These are phyloP conservation scores for Podila minutissima DNA, from an alignment of 192 early-diverging fungal genomes.

Conservation along the genomic window DNA sequence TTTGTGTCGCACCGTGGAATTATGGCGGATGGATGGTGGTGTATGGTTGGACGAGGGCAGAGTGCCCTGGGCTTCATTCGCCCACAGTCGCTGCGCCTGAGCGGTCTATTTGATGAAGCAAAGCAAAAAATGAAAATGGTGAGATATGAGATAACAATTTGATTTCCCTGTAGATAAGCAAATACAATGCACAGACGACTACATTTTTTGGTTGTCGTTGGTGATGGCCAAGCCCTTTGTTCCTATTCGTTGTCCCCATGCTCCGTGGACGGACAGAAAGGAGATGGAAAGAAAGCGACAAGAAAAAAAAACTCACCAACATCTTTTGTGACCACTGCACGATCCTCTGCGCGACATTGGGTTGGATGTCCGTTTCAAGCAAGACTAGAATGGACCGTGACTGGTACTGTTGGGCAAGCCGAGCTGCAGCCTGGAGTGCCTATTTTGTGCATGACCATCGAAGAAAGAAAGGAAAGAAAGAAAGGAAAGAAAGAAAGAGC, in stretches of 20 bases:
- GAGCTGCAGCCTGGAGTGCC: constrained; percentile 23
- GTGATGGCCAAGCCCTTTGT: too few species aligned
- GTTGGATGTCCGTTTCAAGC: constrained; percentile 21
- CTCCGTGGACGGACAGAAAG: background rate
- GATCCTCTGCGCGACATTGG: constrained; percentile 11
- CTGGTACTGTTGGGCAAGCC: constrained; percentile 19
- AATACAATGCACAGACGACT: background rate
- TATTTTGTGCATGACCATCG: constrained; percentile 3
- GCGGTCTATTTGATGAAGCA: constrained; percentile 7
- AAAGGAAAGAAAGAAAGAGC: background rate
- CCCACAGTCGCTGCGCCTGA: constrained; percentile 27
- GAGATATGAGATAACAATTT: background rate
- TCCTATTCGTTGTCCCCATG: too few species aligned
- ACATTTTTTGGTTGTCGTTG: too few species aligned
- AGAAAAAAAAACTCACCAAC: constrained; percentile 31
- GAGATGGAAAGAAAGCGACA: background rate
- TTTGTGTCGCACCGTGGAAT: background rate
- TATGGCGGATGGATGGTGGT: background rate
- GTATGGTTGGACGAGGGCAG: background rate
- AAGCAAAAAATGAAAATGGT: background rate
- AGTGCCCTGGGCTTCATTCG: constrained; percentile 20
- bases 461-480: background rate
- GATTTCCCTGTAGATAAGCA: background rate
- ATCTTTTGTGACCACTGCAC: constrained; percentile 29
- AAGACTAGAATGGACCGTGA: constrained; percentile 22